Base-by-base conservation (phyloP, 176 grass and related monocot genomes). In the Carex myosuroides region DNA sequence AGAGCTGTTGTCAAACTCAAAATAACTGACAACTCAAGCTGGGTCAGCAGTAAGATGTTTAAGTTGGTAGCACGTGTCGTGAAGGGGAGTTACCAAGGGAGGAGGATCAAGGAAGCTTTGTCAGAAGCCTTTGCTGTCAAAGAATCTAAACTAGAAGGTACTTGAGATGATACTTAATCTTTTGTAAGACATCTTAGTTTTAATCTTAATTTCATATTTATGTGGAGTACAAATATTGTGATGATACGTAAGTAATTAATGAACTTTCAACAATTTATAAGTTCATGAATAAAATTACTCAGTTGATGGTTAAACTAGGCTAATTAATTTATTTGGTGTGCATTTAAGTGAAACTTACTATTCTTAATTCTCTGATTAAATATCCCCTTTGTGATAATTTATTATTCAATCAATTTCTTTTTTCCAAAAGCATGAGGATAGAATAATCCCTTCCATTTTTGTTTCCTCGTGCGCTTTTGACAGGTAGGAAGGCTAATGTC, bases 11-110 rank as follows among this genome's bases (percentile, higher is more conserved):
- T 65, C 18, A 46, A 22, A 64, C 37, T 32, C 59, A 63, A 60
- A 63, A 63, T 81, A 63, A 62, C 79, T 6, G 79, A 81, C 42
- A 81, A 81, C 65, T 81, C 79, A 0, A 63, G 56, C 32, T 81
- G 56, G 57, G 20, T 65, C 41, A 46, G 12, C 6, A 65, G 59
- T 63, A n/a, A n/a, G 44, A 81, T 3, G 21, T 81, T 81, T n/a
- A 60, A 63, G 4, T 46, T 81, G 35, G 60, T 60, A 24, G 57
- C 61, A 44, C 61, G 33, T 46, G 59, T 18, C 1, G n/a, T 46
- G 14, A 12, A 60, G n/a, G 17, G 79, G 79, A 81, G 37, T 24
- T 26, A 42, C 11, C 20, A 81, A 44, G 58, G 37, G 61, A 81
- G 10, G 10, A 26, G 32, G 26, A 81, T 64, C 50, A 81, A 81